These are phyloP conservation scores for Ganoderma boninense DNA, from an alignment of 1,284 basidiomycete genomes.

Conservation along the genomic window DNA sequence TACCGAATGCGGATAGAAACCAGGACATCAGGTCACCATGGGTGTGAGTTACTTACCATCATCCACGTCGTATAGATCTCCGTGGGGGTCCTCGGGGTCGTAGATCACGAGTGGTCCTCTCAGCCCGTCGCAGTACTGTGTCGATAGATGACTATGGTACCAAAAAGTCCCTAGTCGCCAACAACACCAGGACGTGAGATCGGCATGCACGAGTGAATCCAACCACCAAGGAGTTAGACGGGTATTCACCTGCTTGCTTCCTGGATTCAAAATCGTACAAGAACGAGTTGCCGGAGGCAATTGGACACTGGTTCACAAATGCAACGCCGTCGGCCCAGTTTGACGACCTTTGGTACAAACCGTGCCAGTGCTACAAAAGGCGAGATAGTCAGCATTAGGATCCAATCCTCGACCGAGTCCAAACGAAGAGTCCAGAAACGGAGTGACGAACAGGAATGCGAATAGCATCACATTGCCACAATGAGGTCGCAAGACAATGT, in stretches of 20 bases:
- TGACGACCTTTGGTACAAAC: conserved; percentile 40
- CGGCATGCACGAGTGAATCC: not conserved
- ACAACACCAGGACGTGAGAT: too few relatives aligned
- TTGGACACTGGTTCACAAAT: conserved; percentile 58
- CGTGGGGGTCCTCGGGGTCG: conserved; percentile 50
- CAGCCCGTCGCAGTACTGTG: conserved; percentile 45
- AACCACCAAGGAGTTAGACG: too few relatives aligned
- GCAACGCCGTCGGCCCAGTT: conserved; percentile 44
- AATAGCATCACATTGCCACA: not conserved
- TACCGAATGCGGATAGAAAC: conserved; percentile 2
- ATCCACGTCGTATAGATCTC: conserved; percentile 50
- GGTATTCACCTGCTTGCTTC: conserved; percentile 39
- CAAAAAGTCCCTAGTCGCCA: conserved; percentile 33
- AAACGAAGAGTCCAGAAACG: not conserved
- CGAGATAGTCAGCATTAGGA: not conserved
- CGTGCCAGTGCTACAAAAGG: conserved; percentile 45
- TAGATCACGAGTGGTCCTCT: conserved; percentile 50
- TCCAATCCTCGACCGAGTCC: not conserved
- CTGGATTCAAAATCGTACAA: conserved; percentile 46
- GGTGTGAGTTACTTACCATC: conserved; percentile 39
- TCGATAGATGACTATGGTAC: conserved; percentile 38
- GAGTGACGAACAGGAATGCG: not conserved
- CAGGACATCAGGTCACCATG: not conserved
- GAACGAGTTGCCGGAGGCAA: conserved; percentile 53
- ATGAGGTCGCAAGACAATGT: not conserved